Base-by-base conservation (phyloP, 192 early-diverging fungal genomes). In the Backusella parvicylindrica region DNA sequence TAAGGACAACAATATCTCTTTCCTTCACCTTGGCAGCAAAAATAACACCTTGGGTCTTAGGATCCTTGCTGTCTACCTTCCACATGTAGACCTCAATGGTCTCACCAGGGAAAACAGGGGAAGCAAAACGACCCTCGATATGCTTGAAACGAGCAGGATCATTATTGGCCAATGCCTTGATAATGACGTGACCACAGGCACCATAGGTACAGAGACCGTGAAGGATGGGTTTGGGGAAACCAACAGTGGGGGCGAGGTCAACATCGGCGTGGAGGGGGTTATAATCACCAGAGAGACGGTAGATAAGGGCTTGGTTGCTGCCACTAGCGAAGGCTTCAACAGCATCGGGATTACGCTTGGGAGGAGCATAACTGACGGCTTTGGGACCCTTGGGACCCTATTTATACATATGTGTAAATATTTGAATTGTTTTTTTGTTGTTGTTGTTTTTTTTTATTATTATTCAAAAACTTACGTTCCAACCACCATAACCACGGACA, bases 211-310 rank as follows among this genome's bases (percentile, higher is more conserved):
- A 85, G 21, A 92, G 84, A 26, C 92, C 92, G 76, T 94, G 92
- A 7, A 94, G 75, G 77, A 94, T 91, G n/a, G 91, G 89, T 15
- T 86, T 88, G 43, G 88, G 86, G 84, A 94, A 92, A 2, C 92
- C 92, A 15, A 94, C 80, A 8, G 68, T 73, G 40, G 87, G 85
- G 6, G 90, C 91, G 37, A 94, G 79, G 0, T 77, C 79, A 13
- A 87, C 84, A 77, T 94, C 92, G 28, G 89, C 90, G 75, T 93
- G 92, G 41, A 93, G 75, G 1, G 91, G 91, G 76, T 93, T 93
- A 75, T 90, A 93, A 71, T 93, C 92, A 31, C 89, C 92, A 33
- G 89, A 91, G n/a, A 94, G 77, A 65, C 92, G 85, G 80, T 94
- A 94, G 2, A 93, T 69, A 26, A 93, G 77, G 11, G 92, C 92